Evolutionary conservation across 2,329 filamentous ascomycete genomes (phyloP).

Genomic region (Phaeosphaeriaceae sp.): DNA sequence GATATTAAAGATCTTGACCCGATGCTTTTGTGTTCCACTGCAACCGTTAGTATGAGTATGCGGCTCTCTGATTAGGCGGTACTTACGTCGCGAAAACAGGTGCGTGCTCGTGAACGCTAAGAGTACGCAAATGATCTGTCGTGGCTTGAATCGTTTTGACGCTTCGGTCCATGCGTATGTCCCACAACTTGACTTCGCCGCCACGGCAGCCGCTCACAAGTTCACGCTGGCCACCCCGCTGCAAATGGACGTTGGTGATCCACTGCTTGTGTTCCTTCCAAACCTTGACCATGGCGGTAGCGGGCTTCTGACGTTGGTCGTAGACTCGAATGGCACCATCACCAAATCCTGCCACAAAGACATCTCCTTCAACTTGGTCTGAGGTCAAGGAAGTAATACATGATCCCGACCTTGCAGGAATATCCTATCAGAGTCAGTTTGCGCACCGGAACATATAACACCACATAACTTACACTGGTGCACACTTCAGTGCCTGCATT

Average conservation of each 20-base stretch:
- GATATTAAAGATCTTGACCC: constrained; percentile 91
- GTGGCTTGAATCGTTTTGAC: constrained; percentile 77
- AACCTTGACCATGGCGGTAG: constrained; percentile 91
- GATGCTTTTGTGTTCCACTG: constrained; percentile 86
- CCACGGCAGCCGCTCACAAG: constrained; percentile 89
- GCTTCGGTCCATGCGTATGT: constrained; percentile 84
- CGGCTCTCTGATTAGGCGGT: constrained; percentile 66
- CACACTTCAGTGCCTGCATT: constrained; percentile 93
- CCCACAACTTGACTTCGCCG: constrained; percentile 94
- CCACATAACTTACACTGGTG: constrained; percentile 63
- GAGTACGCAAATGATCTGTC: constrained; percentile 77
- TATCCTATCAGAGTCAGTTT: constrained; percentile 63
- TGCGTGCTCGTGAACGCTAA: constrained; percentile 94
- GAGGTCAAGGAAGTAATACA: constrained; percentile 96
- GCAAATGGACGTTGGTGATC: constrained; percentile 96
- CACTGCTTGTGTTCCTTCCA: constrained; percentile 97
- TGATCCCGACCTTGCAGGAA: constrained; percentile 90
- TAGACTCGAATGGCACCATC: constrained; percentile 95
- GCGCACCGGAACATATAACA: background rate
- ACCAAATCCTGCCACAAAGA: constrained; percentile 95
- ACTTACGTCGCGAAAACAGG: constrained; percentile 77
- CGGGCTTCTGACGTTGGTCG: constrained; percentile 82
- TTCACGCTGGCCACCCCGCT: constrained; percentile 91
- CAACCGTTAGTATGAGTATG: constrained; percentile 11
- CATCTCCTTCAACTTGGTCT: constrained; percentile 95